Base-by-base conservation (phyloP, 2,329 filamentous ascomycete species). In the Cladophialophora bantiana region DNA sequence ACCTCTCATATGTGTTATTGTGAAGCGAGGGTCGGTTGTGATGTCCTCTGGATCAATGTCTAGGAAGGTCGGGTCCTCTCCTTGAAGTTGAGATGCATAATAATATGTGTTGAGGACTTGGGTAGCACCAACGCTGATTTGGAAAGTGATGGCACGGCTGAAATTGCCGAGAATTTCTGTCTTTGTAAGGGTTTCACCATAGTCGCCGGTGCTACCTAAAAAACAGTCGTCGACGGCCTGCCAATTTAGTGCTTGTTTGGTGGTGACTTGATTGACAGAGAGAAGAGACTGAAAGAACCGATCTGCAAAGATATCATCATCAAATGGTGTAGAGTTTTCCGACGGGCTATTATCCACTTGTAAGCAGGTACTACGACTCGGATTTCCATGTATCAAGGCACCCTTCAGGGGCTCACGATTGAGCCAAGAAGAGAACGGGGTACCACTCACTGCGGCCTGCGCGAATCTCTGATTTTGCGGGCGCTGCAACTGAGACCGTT, bases 281-380 rank as follows among this genome's bases (percentile, higher is more conserved):
- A 36, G n/a, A 63, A 36, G 31, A 54, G 31, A n/a, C n/a, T 36
- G 32, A 42, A 66, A 62, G 40, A 66, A 66, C n/a, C 57, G 53
- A 10, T n/a, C 53, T 12, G 64, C 59, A 40, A 66, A 66, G 3
- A 31, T 15, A 36, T 66, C 64, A 38, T 66, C 64, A 45, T 66
- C 59, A 42, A 66, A 66, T 15, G 64, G 59, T 26, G 64, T 66
- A 12, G 34, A 62, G 38, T 58, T 66, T 15, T 52, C 40, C 3
- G 55, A 63, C n/a, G 59, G 59, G 52, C 62, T 31, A 32, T 45
- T n/a, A 32, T 31, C 15, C 26, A 52, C 59, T n/a, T 54, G 57
- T 35, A 59, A 66, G 18, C 59, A 38, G 20, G 10, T 48, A n/a
- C 36, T 42, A n/a, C n/a, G 40, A n/a, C 40, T 7, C 13, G 2